Evolutionary conservation across 2,329 filamentous ascomycete genomes (phyloP), one percentile per base, ranked within the genome.

Genomic region (Orbilia ellipsospora): DNA sequence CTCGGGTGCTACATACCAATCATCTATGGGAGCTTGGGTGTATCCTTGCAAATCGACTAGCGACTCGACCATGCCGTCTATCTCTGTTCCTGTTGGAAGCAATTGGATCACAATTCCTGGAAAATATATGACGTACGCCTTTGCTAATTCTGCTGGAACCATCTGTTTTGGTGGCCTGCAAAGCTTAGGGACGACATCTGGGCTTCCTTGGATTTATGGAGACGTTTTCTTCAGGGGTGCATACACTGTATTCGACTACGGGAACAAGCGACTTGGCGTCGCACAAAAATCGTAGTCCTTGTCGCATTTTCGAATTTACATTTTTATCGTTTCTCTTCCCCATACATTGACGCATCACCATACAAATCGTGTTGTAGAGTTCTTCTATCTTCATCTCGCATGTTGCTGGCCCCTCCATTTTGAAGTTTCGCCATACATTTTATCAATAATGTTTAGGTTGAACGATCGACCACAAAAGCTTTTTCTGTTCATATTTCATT

Each of bases 211-310:
- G 61, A 76, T 97, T n/a, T 83, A 96, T 0, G 93, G 93, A 1
- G 93, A 93, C 78, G 88, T 90, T 0, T 96, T 96, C 79, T 83
- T 97, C 77, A 96, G 96, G 84, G 96, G 96, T 78, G 92, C 96
- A n/a, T 96, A 96, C 81, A 85, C 88, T 1, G 90, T 95, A 23
- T 96, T 96, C 81, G 93, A 97, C 81, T 88, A 88, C 61, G 92
- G 94, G 75, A 80, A 88, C 77, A 83, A 82, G 51, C 86, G 86
- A 57, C 88, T 93, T 77, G 91, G 90, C 87, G 63, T 77, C 42
- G 59, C 72, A 10, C 72, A 75, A 40, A 75, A 75, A 36, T 65
- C 51, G 1, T 68, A 67, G 42, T 50, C 28, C 12, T n/a, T 28
- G 15, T 26, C 54, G 31, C 45, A 6, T 50, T 8, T 28, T 50